Evolutionary conservation across 768 basidiomycete genomes (phyloP), one percentile per base, ranked within the genome.

Genomic region (Pisolithus microcarpus): DNA sequence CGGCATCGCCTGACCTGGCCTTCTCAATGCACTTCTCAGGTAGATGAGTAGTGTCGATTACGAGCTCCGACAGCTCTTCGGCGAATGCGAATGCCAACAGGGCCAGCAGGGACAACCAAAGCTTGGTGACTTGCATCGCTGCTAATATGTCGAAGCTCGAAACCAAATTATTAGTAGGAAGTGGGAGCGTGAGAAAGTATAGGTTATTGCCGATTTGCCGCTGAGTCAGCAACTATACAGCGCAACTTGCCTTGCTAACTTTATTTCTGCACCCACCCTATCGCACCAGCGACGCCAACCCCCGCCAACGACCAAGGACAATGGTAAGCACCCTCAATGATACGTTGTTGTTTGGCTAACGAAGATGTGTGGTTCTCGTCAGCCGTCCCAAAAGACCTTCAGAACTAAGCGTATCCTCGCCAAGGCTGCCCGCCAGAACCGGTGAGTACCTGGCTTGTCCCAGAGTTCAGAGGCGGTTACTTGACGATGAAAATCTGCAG

Each of bases 331-430:
- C 39, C 28, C 13, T 15, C 28, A 26, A 16, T 7, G 30, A 23
- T 49, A 38, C 50, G 65, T 5, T 34, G 34, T 34, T 13, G 11
- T 34, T 11, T 34, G 11, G 38, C 63, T 48, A 16, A 10, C 36
- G 30, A 30, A 30, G 30, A 30, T 30, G 30, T 30, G 30, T 30
- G 28, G 13, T 30, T 15, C 54, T 51, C 36, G 4, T 43, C 71
- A 97, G 95, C 95, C 95, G 73, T 97, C 95, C 69, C 91, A 97
- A 85, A 99, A 99, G 77, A 82, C 91, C 52, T 97, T 97, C 82
- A 81, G 89, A 68, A 93, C 88, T 70, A 99, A 99, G 79, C 85
- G 85, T 70, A 94, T 84, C 68, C 89, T 99, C 62, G 92, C 95
- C 69, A 99, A 98, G 81, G 91, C 91, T 55, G 71, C 77, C 54